A percentile compares a stretch with the other conserved stretches of the same genome.
phyloP scores from a whole-genome alignment of 768 basidiomycete species.

The Mycena sanguinolenta region DNA sequence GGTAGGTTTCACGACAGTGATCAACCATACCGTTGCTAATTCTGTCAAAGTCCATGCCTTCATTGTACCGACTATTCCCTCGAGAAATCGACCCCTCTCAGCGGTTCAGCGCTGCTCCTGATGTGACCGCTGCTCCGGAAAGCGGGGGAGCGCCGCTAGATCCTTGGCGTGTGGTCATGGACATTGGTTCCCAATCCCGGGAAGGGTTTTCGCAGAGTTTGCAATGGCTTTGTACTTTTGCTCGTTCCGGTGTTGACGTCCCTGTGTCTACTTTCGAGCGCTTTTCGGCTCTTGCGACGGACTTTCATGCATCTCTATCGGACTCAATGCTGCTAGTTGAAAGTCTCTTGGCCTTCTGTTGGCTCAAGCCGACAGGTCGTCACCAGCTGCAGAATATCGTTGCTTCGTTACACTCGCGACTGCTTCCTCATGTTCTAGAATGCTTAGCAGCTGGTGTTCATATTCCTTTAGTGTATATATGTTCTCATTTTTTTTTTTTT shows the following conservation, averaged over 20 bases:
- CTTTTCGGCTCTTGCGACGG: constrained; percentile 56
- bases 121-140: constrained; percentile 48
- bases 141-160: constrained; percentile 51
- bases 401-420: constrained; percentile 60
- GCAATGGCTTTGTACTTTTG: constrained; percentile 72
- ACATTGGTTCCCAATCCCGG: constrained; percentile 55
- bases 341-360: constrained; percentile 67
- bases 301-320: constrained; percentile 54
- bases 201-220: constrained; percentile 63
- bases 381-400: constrained; percentile 69
- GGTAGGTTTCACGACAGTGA: constrained; percentile 47
- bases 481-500: neutral
- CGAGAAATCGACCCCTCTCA: constrained; percentile 61
- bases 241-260: constrained; percentile 75
- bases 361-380: constrained; percentile 71
- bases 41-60: constrained; percentile 59
- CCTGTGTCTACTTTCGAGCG: constrained; percentile 64
- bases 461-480: constrained; percentile 55
- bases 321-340: constrained; percentile 67
- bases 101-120: constrained; percentile 53
- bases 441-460: constrained; percentile 48
- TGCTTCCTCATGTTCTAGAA: constrained; percentile 55
- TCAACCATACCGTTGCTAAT: neutral
- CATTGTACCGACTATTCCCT: constrained; percentile 70
- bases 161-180: constrained; percentile 67